Conservation (phyloP, 1,139 yeast genomes). For the Taiozyma sp. region DNA sequence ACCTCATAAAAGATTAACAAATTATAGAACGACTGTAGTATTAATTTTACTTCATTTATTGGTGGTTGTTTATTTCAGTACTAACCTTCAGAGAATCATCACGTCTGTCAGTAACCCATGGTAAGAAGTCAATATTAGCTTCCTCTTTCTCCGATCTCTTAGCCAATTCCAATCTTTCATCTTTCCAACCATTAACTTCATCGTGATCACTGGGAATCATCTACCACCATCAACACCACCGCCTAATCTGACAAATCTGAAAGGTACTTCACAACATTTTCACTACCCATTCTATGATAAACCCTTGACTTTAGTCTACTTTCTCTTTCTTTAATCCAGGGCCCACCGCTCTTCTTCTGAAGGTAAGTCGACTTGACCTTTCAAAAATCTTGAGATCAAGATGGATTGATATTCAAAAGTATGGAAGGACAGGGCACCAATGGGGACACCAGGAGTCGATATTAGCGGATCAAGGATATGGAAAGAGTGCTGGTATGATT, state of each 20-base stretch:
- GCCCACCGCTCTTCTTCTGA: constrained; percentile 10
- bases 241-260: constrained; percentile 16
- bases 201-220: no score
- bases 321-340: constrained; percentile 10
- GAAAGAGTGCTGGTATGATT: constrained; percentile 37
- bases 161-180: no score
- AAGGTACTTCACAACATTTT: constrained; percentile 22
- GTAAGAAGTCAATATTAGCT: no score
- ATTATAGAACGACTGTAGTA: no score
- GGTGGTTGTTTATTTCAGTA: no score
- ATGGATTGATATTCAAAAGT: constrained; percentile 22
- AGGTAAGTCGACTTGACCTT: constrained; percentile 16
- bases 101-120: no score
- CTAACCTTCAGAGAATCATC: no score
- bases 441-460: constrained; percentile 27
- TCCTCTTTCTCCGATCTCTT: no score
- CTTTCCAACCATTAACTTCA: no score
- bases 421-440: constrained; percentile 16
- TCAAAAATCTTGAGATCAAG: constrained; percentile 21
- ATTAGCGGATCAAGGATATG: constrained; percentile 38
- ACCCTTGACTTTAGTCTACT: constrained; percentile 26
- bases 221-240: no score
- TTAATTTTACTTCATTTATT: no score
- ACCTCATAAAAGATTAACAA: no score
- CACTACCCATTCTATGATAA: constrained; percentile 30